Conservation (phyloP, 352 stramenopile genomes). For the Halophytophthora polymorphica region DNA sequence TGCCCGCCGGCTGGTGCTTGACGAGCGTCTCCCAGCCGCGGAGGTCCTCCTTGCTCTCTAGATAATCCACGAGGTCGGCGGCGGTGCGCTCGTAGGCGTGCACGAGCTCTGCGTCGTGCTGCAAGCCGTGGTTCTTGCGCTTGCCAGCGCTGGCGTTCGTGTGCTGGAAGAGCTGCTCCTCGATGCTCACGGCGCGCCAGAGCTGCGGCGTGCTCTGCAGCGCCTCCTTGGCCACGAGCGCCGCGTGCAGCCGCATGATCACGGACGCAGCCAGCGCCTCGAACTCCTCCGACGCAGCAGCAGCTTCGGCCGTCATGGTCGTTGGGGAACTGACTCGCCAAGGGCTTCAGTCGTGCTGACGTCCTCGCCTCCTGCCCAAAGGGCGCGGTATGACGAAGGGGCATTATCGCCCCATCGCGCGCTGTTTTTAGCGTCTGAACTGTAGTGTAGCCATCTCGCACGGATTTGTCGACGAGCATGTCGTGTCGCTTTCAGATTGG, state of each 20-base stretch:
- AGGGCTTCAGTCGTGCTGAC: neutral
- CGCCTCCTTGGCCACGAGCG: conserved; percentile 1
- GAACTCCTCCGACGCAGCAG: neutral
- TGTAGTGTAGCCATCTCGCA: neutral
- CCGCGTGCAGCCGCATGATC: conserved; percentile 3
- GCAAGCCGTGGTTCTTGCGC: conserved; percentile 1
- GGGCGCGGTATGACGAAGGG: too few relatives aligned
- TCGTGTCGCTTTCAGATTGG: too few relatives aligned
- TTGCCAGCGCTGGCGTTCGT: neutral
- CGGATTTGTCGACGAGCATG: too few relatives aligned
- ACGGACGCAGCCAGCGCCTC: neutral
- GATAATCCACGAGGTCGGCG: neutral
- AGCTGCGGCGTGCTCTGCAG: conserved; percentile 3
- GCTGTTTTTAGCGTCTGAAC: neutral
- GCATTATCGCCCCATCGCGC: neutral
- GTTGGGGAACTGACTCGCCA: neutral
- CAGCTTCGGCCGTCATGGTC: neutral
- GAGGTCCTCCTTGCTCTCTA: conserved; percentile 4
- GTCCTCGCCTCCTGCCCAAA: too few relatives aligned
- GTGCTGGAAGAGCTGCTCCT: conserved; percentile 1
- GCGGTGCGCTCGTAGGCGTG: neutral
- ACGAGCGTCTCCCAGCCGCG: neutral
- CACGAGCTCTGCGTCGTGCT: neutral
- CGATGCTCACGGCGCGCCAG: conserved; percentile 5
- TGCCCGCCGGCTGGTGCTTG: conserved; percentile 1